Evolutionary conservation across 345 rosid species (phyloP), one percentile per base, ranked within the genome.

Genomic region (Acer yangbiense): DNA sequence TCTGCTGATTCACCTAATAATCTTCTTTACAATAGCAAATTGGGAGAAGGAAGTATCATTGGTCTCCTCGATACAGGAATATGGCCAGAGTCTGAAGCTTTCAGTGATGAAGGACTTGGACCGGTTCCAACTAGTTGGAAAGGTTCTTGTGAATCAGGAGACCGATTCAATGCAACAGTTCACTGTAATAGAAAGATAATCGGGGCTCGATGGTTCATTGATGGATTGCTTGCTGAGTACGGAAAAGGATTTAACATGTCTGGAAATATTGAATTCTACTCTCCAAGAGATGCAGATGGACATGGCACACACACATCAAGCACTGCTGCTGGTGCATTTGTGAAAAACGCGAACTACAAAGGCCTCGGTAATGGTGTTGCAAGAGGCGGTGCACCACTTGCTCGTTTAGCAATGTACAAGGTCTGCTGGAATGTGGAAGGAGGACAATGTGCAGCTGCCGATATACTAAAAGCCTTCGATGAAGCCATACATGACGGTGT

Each of bases 401-500:
- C 93, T 57, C 82, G 86, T 2, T 65, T 89, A 16, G 91, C 91
- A 10, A 77, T 83, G 29, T 88, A 89, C 68, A 88, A 89, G 73
- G 90, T 86, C 11, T 89, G 93, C 77, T 89, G 93, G 93, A 61
- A 65, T 60, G 76, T 69, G 50, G 69, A 50, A 0, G 21, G 0
- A 9, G 77, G 54, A 57, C 27, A 60, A 9, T 80, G 82, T 68
- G 78, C 84, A 7, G 58, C 79, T 41, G 84, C 87, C 8, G 91
- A 88, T 50, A 79, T 88, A 43, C 73, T 88, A 71, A 86, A 86
- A 75, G 88, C 87, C 54, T 85, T 88, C 71, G 91, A 88, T 66
- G 85, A 85, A 69, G 87, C 91, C 55, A 86, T 86, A 64, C 82
- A 88, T 29, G 91, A 86, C 14, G 88, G 89, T 16, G 88, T 88